A percentile compares a stretch with the other conserved stretches of the same genome.
Conservation (phyloP, 2,329 filamentous ascomycete genomes). For the Saccharata proteae region DNA sequence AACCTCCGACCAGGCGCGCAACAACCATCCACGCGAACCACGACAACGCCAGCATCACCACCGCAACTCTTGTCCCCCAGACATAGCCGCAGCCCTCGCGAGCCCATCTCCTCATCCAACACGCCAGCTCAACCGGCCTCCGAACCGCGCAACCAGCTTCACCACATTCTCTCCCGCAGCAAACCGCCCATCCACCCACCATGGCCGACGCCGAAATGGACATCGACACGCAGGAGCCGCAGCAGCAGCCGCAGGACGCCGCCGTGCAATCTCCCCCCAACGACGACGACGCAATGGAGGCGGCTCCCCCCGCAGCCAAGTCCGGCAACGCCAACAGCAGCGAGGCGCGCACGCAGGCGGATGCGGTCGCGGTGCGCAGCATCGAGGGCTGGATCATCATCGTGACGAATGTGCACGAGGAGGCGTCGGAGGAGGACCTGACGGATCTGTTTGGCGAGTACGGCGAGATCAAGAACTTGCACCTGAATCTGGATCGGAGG, state of each 20-base stretch:
- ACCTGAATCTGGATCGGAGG: conserved; percentile 69
- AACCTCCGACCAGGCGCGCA: too few species aligned
- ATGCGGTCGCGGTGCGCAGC: conserved; percentile 66
- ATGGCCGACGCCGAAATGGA: conserved; percentile 8
- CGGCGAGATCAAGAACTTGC: conserved; percentile 78
- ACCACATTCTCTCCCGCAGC: too few species aligned
- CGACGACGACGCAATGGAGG: neutral
- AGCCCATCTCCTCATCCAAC: too few species aligned
- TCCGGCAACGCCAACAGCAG: conserved; percentile 36
- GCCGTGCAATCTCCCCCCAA: too few species aligned
- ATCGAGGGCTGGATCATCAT: conserved; percentile 86
- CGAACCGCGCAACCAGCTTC: too few species aligned
- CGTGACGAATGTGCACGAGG: conserved; percentile 78
- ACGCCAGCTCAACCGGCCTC: too few species aligned
- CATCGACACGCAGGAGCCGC: conserved; percentile 2
- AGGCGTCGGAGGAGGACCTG: conserved; percentile 71
- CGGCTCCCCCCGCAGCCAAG: neutral
- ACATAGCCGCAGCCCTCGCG: too few species aligned
- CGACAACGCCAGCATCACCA: too few species aligned
- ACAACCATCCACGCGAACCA: too few species aligned
- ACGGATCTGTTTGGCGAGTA: conserved; percentile 74
- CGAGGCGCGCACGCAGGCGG: conserved; percentile 60
- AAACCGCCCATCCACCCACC: neutral
- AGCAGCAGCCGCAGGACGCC: too few species aligned
- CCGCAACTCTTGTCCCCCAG: too few species aligned